Percentiles rank a stretch among this genome's conserved stretches.
These are phyloP conservation scores for Lojkania enalia DNA, from an alignment of 2,329 filamentous ascomycete species.

Conservation along the genomic window DNA sequence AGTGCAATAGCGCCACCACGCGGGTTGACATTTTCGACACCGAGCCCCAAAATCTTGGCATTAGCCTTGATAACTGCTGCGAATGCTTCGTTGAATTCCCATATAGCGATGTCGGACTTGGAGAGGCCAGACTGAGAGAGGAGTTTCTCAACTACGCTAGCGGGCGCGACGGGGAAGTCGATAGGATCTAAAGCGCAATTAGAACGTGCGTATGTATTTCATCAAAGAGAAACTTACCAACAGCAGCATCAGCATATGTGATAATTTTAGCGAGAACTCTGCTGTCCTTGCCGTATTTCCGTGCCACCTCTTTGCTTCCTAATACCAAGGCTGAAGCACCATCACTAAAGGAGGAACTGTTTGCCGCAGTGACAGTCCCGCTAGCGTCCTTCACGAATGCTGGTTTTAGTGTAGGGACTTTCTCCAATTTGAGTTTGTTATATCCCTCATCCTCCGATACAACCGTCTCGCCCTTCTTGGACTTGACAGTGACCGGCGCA, in stretches of 20 bases:
- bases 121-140: constrained; percentile 86
- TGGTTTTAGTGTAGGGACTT: constrained; percentile 83
- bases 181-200: constrained; percentile 70
- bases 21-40: constrained; percentile 80
- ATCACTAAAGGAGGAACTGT: constrained; percentile 92
- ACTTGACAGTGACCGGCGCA: constrained; percentile 80
- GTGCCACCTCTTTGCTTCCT: constrained; percentile 77
- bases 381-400: constrained; percentile 88
- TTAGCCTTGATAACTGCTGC: constrained; percentile 95
- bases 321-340: constrained; percentile 89
- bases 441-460: constrained; percentile 87
- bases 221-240: constrained; percentile 50
- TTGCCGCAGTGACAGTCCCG: constrained; percentile 92
- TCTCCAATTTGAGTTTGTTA: constrained; percentile 82
- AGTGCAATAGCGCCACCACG: constrained; percentile 90
- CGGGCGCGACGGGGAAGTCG: constrained; percentile 91
- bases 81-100: constrained; percentile 99
- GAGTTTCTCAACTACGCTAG: constrained; percentile 89
- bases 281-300: constrained; percentile 75
- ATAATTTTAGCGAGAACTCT: constrained; percentile 86
- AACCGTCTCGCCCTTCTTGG: constrained; percentile 76
- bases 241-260: constrained; percentile 83
- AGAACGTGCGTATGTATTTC: no score
- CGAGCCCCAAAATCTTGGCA: constrained; percentile 83
- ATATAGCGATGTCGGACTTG: constrained; percentile 87